These are phyloP conservation scores for Perkinsela sp. DNA, from an alignment of 208 protist species.

Conservation along the genomic window DNA sequence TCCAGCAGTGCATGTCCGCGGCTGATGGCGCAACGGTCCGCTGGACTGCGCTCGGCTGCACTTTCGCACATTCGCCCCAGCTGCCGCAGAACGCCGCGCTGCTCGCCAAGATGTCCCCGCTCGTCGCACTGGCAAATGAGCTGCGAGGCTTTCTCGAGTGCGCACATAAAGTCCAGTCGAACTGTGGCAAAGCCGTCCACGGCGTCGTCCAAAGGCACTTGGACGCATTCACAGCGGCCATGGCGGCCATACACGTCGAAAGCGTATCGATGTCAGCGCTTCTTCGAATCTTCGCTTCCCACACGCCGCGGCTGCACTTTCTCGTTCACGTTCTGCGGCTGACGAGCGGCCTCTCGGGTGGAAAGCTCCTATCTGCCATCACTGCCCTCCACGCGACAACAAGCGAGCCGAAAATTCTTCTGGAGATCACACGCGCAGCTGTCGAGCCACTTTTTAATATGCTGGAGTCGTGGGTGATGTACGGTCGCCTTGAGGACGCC, in stretches of 20 bases:
- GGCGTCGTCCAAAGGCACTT: not conserved
- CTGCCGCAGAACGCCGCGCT: not conserved
- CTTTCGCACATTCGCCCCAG: not conserved
- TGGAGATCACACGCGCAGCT: not conserved
- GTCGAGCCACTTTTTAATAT: not conserved
- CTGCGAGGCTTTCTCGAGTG: not conserved
- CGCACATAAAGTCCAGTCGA: not conserved
- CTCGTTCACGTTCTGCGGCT: not conserved
- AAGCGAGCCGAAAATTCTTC: not conserved
- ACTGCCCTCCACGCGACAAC: not conserved
- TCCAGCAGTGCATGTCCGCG: not conserved
- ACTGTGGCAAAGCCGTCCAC: not conserved
- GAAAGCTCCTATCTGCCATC: not conserved
- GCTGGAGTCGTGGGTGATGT: not conserved
- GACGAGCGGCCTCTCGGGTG: not conserved
- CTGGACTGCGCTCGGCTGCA: not conserved
- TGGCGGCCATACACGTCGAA: not conserved
- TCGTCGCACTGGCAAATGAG: not conserved
- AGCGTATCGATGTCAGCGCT: not conserved
- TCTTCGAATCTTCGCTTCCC: not conserved
- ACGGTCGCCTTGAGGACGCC: not conserved
- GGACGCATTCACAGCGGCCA: not conserved
- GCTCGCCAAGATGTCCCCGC: not conserved
- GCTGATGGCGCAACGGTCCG: not conserved
- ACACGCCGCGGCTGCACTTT: not conserved